Conservation (phyloP, 768 basidiomycete species). For the Collybiopsis confluens region DNA sequence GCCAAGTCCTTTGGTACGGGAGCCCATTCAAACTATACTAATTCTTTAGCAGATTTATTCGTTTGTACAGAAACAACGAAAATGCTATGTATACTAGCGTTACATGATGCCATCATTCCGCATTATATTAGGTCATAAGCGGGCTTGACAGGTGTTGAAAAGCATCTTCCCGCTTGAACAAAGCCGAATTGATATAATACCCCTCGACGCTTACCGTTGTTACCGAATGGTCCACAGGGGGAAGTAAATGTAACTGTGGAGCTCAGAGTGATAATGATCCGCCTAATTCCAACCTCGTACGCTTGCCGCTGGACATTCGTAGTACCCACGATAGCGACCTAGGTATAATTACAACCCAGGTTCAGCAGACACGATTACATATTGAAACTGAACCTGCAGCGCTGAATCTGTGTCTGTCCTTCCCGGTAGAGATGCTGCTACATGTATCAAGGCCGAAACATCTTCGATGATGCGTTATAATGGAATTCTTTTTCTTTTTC, state of each 20-base stretch:
- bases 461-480: conserved; percentile 13
- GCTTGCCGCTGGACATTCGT: conserved; percentile 23
- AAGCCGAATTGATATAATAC: too few species aligned
- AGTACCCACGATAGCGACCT: conserved; percentile 20
- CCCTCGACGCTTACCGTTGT: conserved; percentile 16
- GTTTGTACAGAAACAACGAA: too few species aligned
- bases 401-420: neutral
- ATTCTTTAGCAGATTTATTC: too few species aligned
- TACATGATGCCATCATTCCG: too few species aligned
- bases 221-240: conserved; percentile 8
- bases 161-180: conserved; percentile 14
- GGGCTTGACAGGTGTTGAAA: too few species aligned
- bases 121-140: too few species aligned
- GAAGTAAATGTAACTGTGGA: conserved; percentile 12
- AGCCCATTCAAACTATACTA: too few species aligned
- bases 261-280: conserved; percentile 19
- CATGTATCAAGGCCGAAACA: conserved; percentile 34
- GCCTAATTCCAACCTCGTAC: conserved; percentile 15
- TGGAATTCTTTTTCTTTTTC: neutral
- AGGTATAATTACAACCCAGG: neutral
- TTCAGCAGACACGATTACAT: neutral
- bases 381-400: neutral
- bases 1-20: too few species aligned
- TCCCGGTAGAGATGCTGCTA: conserved; percentile 18
- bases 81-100: too few species aligned